Conservation (phyloP, 371 early-diverging fungal species). For the Circinella minor region DNA sequence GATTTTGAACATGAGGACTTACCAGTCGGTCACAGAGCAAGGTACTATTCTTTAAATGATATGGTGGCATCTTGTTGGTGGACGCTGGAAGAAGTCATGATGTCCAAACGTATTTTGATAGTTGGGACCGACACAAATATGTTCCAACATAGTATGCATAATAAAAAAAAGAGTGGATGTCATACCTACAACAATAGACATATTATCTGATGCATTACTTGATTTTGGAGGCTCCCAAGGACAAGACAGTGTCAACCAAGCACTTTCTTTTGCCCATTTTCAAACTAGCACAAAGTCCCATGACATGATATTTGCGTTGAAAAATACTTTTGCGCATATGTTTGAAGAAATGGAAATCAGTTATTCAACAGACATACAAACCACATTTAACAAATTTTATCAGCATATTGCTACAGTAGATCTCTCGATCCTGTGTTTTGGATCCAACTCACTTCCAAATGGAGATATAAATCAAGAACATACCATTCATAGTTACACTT, state of each 20-base stretch:
- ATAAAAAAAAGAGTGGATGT: too few species aligned
- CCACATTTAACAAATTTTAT: background rate
- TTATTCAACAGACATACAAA: background rate
- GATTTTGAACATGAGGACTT: background rate
- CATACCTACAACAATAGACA: too few species aligned
- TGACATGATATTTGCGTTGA: background rate
- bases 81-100: background rate
- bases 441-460: background rate
- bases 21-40: background rate
- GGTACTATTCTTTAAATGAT: background rate
- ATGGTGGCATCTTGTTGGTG: background rate
- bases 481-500: background rate
- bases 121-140: background rate
- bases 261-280: background rate
- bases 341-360: background rate
- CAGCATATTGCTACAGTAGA: background rate
- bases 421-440: background rate
- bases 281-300: background rate
- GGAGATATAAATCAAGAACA: background rate
- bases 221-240: background rate
- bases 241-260: background rate
- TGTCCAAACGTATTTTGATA: background rate
- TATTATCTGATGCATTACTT: background rate
- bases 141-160: too few species aligned
- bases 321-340: background rate